phyloP scores from a whole-genome alignment of 2,329 filamentous ascomycete species.

The Cryphonectria carpinicola region DNA sequence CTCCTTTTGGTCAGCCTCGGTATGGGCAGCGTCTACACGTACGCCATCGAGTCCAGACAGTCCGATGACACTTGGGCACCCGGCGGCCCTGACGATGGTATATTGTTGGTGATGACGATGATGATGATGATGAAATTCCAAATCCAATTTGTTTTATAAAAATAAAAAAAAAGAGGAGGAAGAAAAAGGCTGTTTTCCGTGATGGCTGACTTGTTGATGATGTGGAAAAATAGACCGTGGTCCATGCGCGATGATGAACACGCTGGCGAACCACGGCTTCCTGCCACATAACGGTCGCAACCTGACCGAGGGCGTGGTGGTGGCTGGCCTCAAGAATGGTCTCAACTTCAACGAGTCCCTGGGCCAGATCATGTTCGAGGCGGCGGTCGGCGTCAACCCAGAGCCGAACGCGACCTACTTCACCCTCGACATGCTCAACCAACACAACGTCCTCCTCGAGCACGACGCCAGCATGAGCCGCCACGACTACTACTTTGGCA shows the following conservation, averaged over 20 bases:
- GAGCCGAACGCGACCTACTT: conserved; percentile 49
- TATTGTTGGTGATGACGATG: not conserved
- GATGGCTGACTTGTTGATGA: not conserved
- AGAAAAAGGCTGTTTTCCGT: not conserved
- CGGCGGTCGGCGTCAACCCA: conserved; percentile 48
- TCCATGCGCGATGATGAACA: conserved; percentile 57
- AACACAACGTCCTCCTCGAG: conserved; percentile 52
- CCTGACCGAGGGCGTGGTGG: conserved; percentile 43
- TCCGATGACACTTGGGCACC: conserved; percentile 6
- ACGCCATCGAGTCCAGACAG: not conserved
- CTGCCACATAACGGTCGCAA: conserved; percentile 50
- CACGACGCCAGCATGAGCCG: conserved; percentile 54
- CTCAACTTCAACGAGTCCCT: conserved; percentile 49
- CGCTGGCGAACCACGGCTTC: conserved; percentile 55
- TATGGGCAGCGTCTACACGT: not conserved
- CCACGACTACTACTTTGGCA: conserved; percentile 53
- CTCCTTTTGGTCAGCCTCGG: not conserved
- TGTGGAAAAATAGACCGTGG: conserved; percentile 38
- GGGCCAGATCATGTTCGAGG: conserved; percentile 45
- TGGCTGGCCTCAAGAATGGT: conserved; percentile 43
- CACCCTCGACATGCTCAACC: conserved; percentile 45
- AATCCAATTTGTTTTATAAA: too few species aligned
- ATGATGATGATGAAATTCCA: not conserved
- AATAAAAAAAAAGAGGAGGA: too few species aligned
- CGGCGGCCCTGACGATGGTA: conserved; percentile 7